Conservation (phyloP, 2,329 filamentous ascomycete genomes). For the Juglanconis sp. region DNA sequence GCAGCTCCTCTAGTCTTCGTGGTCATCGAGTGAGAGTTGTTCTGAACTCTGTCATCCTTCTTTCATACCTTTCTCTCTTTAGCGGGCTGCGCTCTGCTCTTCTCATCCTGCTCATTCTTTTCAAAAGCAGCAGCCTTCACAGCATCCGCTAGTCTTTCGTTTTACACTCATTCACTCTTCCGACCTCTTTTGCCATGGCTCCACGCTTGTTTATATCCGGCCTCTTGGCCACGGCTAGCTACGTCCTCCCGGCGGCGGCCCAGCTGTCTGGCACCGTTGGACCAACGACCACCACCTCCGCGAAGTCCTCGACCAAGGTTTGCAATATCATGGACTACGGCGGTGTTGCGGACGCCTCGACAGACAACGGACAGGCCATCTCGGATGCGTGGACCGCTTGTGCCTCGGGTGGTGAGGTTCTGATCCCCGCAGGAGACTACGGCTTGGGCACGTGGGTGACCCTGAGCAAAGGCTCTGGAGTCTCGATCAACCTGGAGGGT, state of each 20-base stretch:
- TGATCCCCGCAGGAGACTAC: conserved; percentile 45
- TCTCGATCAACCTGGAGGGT: conserved; percentile 47
- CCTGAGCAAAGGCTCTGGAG: conserved; percentile 40
- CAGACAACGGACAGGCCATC: conserved; percentile 35
- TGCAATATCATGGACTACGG: conserved; percentile 51
- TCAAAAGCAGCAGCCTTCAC: background rate
- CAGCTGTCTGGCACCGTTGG: conserved; percentile 27
- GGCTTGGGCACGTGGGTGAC: conserved; percentile 45
- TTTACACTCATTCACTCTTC: background rate
- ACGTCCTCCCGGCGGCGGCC: conserved; percentile 16
- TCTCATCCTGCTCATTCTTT: background rate
- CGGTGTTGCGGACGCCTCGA: conserved; percentile 43
- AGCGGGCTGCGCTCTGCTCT: conserved; percentile 9
- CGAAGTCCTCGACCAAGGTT: conserved; percentile 28
- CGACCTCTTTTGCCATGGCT: background rate
- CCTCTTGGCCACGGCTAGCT: conserved; percentile 12
- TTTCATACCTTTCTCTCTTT: background rate
- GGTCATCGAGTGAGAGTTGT: background rate
- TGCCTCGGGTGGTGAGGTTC: conserved; percentile 45
- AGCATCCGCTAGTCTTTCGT: background rate
- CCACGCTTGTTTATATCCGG: conserved; percentile 12
- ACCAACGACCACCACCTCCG: conserved; percentile 24
- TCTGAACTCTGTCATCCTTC: background rate
- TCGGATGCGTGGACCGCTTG: conserved; percentile 33
- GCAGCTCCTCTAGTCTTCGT: background rate